phyloP scores from a whole-genome alignment of 768 basidiomycete species.

The Amanita subjunquillea region DNA sequence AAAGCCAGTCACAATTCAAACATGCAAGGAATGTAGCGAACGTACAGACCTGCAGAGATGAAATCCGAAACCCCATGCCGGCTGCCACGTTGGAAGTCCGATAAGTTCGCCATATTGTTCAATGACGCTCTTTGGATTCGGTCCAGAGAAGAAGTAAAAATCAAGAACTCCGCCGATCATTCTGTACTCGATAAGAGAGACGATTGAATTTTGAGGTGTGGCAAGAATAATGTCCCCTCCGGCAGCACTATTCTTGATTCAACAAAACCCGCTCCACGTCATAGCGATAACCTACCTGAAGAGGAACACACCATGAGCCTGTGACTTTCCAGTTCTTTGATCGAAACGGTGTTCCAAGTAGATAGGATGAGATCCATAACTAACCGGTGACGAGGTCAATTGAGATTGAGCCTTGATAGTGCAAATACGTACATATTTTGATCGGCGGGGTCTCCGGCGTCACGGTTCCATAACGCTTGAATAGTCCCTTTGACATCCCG shows the following conservation, averaged over 20 bases:
- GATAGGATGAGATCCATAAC: conserved; percentile 65
- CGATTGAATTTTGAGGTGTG: conserved; percentile 42
- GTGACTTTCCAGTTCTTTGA: conserved; percentile 33
- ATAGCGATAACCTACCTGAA: conserved; percentile 35
- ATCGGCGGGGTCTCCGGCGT: conserved; percentile 52
- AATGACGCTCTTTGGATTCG: conserved; percentile 45
- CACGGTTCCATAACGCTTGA: conserved; percentile 62
- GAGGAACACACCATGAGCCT: conserved; percentile 70
- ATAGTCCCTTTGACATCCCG: conserved; percentile 54
- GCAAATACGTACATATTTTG: conserved; percentile 44
- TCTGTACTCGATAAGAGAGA: conserved; percentile 62
- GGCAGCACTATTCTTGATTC: conserved; percentile 32
- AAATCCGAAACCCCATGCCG: conserved; percentile 71
- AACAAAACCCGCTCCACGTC: background rate
- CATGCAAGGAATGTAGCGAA: background rate
- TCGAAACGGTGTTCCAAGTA: conserved; percentile 70
- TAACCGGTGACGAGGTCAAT: conserved; percentile 14
- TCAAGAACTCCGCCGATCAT: conserved; percentile 67
- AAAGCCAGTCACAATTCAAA: conserved; percentile 9
- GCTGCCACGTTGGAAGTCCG: conserved; percentile 63
- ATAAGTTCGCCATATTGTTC: conserved; percentile 62
- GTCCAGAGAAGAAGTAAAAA: conserved; percentile 70
- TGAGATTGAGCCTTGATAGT: background rate
- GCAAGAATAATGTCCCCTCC: conserved; percentile 64
- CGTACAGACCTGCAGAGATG: conserved; percentile 51